Conservation (phyloP, 495 filamentous ascomycete genomes). For the Trypethelium eluteriae region DNA sequence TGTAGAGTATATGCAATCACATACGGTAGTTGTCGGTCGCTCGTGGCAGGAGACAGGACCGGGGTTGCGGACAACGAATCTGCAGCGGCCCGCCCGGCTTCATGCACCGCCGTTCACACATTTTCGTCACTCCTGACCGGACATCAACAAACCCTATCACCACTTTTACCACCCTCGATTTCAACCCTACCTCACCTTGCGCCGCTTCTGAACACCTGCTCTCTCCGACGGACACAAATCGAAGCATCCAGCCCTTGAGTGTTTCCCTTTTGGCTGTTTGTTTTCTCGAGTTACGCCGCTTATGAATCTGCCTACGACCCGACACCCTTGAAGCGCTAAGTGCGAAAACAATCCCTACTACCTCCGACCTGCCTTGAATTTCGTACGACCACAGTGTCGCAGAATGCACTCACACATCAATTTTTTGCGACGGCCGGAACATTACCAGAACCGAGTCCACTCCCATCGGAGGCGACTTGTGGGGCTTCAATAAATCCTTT, state of each 20-base stretch:
- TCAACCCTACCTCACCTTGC: no score
- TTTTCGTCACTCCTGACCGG: slow-evolving; percentile 6
- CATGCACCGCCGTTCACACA: neutral
- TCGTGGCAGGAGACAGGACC: neutral
- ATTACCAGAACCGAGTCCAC: neutral
- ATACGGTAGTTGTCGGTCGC: neutral
- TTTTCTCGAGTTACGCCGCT: neutral
- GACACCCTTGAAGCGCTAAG: neutral
- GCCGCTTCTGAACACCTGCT: no score
- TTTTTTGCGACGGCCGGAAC: neutral
- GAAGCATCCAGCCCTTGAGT: neutral
- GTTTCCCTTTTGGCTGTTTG: neutral
- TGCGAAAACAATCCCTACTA: slow-evolving; percentile 3
- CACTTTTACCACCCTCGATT: neutral
- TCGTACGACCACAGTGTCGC: slow-evolving; percentile 1
- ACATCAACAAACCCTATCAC: slow-evolving; percentile 4
- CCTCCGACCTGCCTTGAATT: neutral
- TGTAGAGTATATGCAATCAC: no score
- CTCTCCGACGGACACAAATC: no score
- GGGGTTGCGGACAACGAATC: neutral
- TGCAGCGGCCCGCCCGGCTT: slow-evolving; percentile 10
- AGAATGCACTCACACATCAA: slow-evolving; percentile 1
- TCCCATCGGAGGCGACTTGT: neutral
- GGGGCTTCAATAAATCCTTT: neutral
- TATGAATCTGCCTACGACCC: neutral